A percentile compares a stretch with the other conserved stretches of the same genome.
Conservation (phyloP, 495 filamentous ascomycete genomes). For the Lineolata rhizophorae region DNA sequence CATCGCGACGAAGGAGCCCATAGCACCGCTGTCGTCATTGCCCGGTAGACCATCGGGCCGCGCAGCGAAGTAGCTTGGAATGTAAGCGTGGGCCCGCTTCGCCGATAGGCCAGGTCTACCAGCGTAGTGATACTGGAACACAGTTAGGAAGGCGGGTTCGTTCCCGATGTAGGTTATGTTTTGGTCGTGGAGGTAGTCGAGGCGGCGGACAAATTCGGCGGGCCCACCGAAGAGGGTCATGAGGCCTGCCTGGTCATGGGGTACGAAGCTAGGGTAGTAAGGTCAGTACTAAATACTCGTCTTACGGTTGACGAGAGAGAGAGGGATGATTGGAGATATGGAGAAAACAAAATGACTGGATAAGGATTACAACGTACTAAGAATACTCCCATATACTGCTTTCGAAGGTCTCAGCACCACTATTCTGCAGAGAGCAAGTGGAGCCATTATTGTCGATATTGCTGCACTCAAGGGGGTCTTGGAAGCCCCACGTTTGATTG, state of each 20-base stretch:
- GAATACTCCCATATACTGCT: constrained; percentile 17
- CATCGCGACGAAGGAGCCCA: constrained; percentile 20
- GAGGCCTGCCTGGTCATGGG: constrained; percentile 19
- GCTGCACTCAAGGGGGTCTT: constrained; percentile 14
- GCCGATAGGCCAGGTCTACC: constrained; percentile 20
- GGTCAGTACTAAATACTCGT: not conserved
- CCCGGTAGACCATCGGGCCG: constrained; percentile 17
- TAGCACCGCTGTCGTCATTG: constrained; percentile 20
- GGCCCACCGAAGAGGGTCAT: constrained; percentile 20
- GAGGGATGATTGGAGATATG: not conserved
- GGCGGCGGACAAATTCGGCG: constrained; percentile 14
- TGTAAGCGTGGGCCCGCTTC: constrained; percentile 18
- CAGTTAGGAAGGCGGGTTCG: constrained; percentile 20
- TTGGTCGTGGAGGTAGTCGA: constrained; percentile 20
- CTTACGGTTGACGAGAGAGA: not conserved
- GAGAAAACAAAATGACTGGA: not conserved
- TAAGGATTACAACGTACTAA: too few relatives aligned
- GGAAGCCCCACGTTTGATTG: constrained; percentile 16
- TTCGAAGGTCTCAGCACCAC: constrained; percentile 19
- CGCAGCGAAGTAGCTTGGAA: constrained; percentile 18
- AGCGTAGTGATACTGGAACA: constrained; percentile 24
- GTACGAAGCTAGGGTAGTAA: constrained; percentile 17
- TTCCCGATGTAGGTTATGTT: constrained; percentile 21
- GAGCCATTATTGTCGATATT: constrained; percentile 8
- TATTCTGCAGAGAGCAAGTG: constrained; percentile 12